Percentiles rank a stretch among this genome's conserved stretches.
Evolutionary conservation across 2,329 filamentous ascomycete genomes (phyloP).

Genomic region (Cladosporium sp.): DNA sequence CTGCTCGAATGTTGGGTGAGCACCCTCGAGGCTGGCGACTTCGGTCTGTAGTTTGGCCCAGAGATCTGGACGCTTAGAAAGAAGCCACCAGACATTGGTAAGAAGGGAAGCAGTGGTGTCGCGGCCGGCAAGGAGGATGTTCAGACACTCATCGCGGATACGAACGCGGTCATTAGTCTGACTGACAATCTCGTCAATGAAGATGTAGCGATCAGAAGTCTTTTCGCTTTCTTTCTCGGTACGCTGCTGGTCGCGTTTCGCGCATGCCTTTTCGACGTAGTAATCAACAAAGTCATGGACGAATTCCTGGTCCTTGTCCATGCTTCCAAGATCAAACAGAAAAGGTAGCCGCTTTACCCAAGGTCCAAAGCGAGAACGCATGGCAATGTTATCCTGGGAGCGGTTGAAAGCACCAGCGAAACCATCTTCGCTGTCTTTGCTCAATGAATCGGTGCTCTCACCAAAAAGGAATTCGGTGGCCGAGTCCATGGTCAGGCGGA

Average conservation of each 20-base stretch:
- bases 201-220: slow-evolving; percentile 45
- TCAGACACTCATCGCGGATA: slow-evolving; percentile 52
- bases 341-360: slow-evolving; percentile 26
- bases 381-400: slow-evolving; percentile 33
- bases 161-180: slow-evolving; percentile 49
- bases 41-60: slow-evolving; percentile 35
- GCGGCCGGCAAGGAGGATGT: slow-evolving; percentile 54
- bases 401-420: slow-evolving; percentile 39
- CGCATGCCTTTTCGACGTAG: slow-evolving; percentile 49
- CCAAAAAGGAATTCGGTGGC: slow-evolving; percentile 70
- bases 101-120: slow-evolving; percentile 57
- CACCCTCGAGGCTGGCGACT: slow-evolving; percentile 29
- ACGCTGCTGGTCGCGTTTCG: slow-evolving; percentile 32
- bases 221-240: slow-evolving; percentile 33
- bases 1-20: slow-evolving; percentile 44
- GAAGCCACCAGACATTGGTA: slow-evolving; percentile 45
- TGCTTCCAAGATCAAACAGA: neutral
- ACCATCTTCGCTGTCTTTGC: slow-evolving; percentile 26
- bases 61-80: slow-evolving; percentile 35
- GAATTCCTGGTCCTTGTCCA: slow-evolving; percentile 39
- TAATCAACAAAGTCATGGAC: slow-evolving; percentile 51
- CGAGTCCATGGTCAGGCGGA: slow-evolving; percentile 65
- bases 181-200: slow-evolving; percentile 51
- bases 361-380: slow-evolving; percentile 28
- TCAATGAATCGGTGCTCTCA: slow-evolving; percentile 40